These are phyloP conservation scores for Umbelopsis sp. DNA, from an alignment of 192 early-diverging fungal genomes.

Conservation along the genomic window DNA sequence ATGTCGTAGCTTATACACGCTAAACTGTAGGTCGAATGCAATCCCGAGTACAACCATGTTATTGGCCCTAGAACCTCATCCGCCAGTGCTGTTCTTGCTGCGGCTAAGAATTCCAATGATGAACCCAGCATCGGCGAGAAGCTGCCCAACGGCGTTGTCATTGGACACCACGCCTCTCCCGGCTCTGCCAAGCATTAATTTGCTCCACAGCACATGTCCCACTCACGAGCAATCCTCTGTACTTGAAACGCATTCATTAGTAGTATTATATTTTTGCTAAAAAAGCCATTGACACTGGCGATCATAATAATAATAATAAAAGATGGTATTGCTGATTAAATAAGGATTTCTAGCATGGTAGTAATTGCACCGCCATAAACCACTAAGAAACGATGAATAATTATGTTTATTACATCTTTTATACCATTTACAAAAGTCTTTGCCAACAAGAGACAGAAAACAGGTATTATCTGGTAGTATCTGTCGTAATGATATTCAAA, in stretches of 20 bases:
- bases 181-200: background rate
- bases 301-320: too few relatives aligned
- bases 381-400: too few relatives aligned
- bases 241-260: background rate
- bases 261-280: too few relatives aligned
- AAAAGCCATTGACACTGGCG: too few relatives aligned
- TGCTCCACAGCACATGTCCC: background rate
- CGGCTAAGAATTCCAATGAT: background rate
- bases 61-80: slow-evolving; percentile 3
- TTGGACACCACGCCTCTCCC: slow-evolving; percentile 10
- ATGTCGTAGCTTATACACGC: too few relatives aligned
- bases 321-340: too few relatives aligned
- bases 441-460: background rate
- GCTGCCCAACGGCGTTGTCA: slow-evolving; percentile 1
- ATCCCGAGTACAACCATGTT: slow-evolving; percentile 4
- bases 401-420: too few relatives aligned
- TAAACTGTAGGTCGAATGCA: slow-evolving; percentile 5
- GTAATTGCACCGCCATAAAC: too few relatives aligned
- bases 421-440: background rate
- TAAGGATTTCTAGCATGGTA: too few relatives aligned
- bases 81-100: background rate
- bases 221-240: background rate
- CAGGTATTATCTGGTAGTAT: too few relatives aligned
- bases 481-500: too few relatives aligned
- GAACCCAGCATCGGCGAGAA: background rate